These are phyloP conservation scores for Liquidambar formosana DNA, from an alignment of 164 flowering plant species.

Conservation along the genomic window DNA sequence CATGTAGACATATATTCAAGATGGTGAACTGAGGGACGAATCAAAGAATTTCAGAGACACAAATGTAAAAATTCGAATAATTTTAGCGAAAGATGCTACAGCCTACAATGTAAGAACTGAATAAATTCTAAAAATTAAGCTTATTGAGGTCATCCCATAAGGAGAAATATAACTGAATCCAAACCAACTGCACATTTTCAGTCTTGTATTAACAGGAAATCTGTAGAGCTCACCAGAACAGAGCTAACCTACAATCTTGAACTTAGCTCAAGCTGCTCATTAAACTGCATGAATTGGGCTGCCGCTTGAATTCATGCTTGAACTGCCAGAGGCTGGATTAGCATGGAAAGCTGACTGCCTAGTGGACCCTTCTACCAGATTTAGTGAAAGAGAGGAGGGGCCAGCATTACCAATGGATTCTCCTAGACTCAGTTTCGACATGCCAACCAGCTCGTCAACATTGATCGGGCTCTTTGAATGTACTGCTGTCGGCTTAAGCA, in stretches of 20 bases:
- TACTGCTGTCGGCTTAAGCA: conserved; percentile 77
- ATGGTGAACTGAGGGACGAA: too few relatives aligned
- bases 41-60: background rate
- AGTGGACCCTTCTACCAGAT: conserved; percentile 55
- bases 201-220: conserved; percentile 28
- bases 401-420: conserved; percentile 49
- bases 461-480: conserved; percentile 78
- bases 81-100: conserved; percentile 13
- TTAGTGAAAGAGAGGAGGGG: conserved; percentile 55
- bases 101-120: conserved; percentile 12
- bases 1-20: too few relatives aligned
- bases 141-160: conserved; percentile 18
- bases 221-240: conserved; percentile 21
- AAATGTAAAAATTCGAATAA: conserved; percentile 8
- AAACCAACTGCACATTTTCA: conserved; percentile 39
- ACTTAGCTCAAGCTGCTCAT: conserved; percentile 5
- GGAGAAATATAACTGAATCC: conserved; percentile 19
- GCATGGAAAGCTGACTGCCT: conserved; percentile 89
- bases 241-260: conserved; percentile 15
- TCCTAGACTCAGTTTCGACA: conserved; percentile 76
- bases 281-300: conserved; percentile 58
- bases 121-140: conserved; percentile 8
- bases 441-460: conserved; percentile 80
- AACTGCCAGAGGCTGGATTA: conserved; percentile 42
- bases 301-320: conserved; percentile 44